These are phyloP conservation scores for Aureobasidium sp. DNA, from an alignment of 2,329 filamentous ascomycete species.

Conservation along the genomic window DNA sequence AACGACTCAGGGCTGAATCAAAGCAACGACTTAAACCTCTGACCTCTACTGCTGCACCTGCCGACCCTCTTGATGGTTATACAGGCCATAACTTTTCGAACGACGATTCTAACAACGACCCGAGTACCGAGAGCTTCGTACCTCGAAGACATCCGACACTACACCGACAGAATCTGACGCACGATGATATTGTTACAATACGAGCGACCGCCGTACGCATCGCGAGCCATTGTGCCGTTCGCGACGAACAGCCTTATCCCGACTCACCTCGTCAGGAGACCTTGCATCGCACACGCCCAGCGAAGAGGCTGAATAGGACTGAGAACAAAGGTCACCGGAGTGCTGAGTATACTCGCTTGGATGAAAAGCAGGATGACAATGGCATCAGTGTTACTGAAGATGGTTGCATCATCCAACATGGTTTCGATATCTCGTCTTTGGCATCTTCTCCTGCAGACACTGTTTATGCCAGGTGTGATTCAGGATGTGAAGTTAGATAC, in stretches of 20 bases:
- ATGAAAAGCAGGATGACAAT: background rate
- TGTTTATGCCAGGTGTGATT: background rate
- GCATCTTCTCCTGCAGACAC: background rate
- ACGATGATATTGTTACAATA: background rate
- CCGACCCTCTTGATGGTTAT: background rate
- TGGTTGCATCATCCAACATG: conserved; percentile 4
- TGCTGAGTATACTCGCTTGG: background rate
- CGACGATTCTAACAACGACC: background rate
- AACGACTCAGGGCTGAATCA: background rate
- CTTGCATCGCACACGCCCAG: background rate
- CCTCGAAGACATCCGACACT: background rate
- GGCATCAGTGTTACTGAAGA: background rate
- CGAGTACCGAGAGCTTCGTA: too few relatives aligned
- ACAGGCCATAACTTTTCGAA: background rate
- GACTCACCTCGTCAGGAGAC: background rate
- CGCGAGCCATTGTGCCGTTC: background rate
- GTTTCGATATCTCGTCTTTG: background rate
- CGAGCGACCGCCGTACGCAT: background rate
- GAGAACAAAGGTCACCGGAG: background rate
- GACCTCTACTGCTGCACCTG: background rate
- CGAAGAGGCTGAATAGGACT: background rate
- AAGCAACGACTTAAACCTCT: background rate
- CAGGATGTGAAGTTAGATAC: background rate
- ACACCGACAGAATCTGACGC: background rate
- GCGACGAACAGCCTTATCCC: background rate